Evolutionary conservation across 345 rosid species (phyloP), one percentile per base, ranked within the genome.

Genomic region (Camelina neglecta): DNA sequence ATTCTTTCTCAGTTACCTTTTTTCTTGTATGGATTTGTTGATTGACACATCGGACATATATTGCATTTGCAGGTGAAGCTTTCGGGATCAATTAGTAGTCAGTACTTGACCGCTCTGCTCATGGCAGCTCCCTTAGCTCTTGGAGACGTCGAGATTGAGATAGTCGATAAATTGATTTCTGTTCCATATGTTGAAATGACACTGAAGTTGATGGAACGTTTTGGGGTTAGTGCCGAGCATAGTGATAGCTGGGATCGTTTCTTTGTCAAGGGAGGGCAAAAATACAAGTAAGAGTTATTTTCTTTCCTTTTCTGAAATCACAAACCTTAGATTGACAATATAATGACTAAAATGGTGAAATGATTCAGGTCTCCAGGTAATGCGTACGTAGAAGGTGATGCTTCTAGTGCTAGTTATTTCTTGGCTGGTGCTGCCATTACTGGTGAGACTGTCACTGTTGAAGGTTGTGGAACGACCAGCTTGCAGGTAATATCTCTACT

Each of bases 341-440:
- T 54, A 29, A 41, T 50, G 67, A 59, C 23, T 11, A 42, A 83
- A 26, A 62, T 72, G 76, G 24, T 12, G 20, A 62, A 55, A 64
- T 83, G 16, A 67, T 69, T 51, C 74, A 92, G 99, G 90, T 88
- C 97, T 66, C 94, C 98, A 31, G 97, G 97, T 79, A 88, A 82
- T 72, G 93, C 96, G 72, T 95, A 79, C 31, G 97, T 95, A 35
- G 98, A 95, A 84, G 98, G 98, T 26, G 99, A 95, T 87, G 99
- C 99, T 69, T 95, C 99, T 65, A 95, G 98, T 87, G 99, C 99
- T 63, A 92, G 99, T 82, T 92, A 95, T 83, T 95, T 95, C 81
- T 87, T 95, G 56, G 99, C 93, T 53, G 99, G 99, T 55, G 96
- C 99, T 47, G 98, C 98, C 55, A 81, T 95, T 82, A 92, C 96